Evolutionary conservation across 305 asterid species (phyloP).

Genomic region (Salvia sclarea): DNA sequence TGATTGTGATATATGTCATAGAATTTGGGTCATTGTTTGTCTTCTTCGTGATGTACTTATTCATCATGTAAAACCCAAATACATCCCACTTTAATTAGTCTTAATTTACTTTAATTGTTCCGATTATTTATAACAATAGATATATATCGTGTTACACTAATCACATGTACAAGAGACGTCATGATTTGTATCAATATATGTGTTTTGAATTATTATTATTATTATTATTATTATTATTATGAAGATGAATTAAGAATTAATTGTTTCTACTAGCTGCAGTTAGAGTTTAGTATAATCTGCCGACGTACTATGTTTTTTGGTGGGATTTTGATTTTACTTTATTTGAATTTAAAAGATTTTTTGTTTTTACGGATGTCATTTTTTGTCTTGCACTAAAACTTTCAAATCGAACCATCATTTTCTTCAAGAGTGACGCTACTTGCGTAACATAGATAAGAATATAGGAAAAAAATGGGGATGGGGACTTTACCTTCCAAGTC

Average conservation of each 20-base stretch:
- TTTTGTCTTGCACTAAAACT: conserved; percentile 27
- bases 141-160: conserved; percentile 1
- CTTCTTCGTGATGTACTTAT: conserved; percentile 38
- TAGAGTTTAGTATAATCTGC: conserved; percentile 29
- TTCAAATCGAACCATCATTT: conserved; percentile 37
- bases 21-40: conserved; percentile 40
- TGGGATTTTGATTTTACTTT: conserved; percentile 17
- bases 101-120: conserved; percentile 14
- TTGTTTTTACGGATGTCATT: conserved; percentile 29
- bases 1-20: conserved; percentile 33
- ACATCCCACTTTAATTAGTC: conserved; percentile 27
- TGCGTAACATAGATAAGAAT: neutral
- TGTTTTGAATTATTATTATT: neutral
- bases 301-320: conserved; percentile 24
- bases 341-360: conserved; percentile 28
- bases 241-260: neutral
- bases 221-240: too few species aligned
- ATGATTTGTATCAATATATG: neutral
- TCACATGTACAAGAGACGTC: conserved; percentile 32
- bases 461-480: neutral
- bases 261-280: conserved; percentile 25
- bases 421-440: conserved; percentile 25
- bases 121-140: neutral
- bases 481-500: conserved; percentile 14
- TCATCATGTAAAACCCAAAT: conserved; percentile 40